Percentiles rank a stretch among this genome's conserved stretches.
phyloP scores from a whole-genome alignment of 257 asterid species.

The Eustoma russellianum region DNA sequence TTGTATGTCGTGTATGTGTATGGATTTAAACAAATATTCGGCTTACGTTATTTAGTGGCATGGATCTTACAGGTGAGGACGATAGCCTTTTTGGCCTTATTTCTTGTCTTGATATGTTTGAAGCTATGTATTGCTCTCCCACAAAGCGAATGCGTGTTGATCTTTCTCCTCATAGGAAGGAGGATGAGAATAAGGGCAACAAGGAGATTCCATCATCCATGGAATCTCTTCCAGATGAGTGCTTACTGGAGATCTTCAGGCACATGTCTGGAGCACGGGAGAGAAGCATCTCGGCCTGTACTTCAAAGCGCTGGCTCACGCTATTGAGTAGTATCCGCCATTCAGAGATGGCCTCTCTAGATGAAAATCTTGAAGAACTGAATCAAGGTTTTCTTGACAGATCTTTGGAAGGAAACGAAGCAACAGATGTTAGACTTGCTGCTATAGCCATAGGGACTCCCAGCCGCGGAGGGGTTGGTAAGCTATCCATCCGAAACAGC shows the following conservation, averaged over 20 bases:
- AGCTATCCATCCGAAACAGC: constrained; percentile 74
- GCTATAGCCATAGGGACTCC: constrained; percentile 88
- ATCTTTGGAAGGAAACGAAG: constrained; percentile 88
- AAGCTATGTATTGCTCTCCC: constrained; percentile 63
- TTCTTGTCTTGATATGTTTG: constrained; percentile 48
- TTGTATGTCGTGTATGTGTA: not conserved
- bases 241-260: constrained; percentile 79
- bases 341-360: constrained; percentile 25
- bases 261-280: constrained; percentile 59
- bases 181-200: constrained; percentile 7
- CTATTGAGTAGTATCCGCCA: constrained; percentile 48
- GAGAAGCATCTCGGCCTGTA: constrained; percentile 71
- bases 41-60: not conserved
- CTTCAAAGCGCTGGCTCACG: constrained; percentile 81
- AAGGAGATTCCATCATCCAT: constrained; percentile 48
- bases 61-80: constrained; percentile 54
- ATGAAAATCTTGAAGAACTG: constrained; percentile 49
- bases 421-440: constrained; percentile 75
- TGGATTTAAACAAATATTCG: not conserved
- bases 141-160: constrained; percentile 61
- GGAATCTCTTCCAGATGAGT: constrained; percentile 74
- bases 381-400: constrained; percentile 78
- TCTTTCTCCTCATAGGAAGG: constrained; percentile 32
- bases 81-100: constrained; percentile 59
- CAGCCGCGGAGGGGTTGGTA: constrained; percentile 89